Conservation (phyloP, 2,329 filamentous ascomycete genomes). For the Cladosporium phlei region DNA sequence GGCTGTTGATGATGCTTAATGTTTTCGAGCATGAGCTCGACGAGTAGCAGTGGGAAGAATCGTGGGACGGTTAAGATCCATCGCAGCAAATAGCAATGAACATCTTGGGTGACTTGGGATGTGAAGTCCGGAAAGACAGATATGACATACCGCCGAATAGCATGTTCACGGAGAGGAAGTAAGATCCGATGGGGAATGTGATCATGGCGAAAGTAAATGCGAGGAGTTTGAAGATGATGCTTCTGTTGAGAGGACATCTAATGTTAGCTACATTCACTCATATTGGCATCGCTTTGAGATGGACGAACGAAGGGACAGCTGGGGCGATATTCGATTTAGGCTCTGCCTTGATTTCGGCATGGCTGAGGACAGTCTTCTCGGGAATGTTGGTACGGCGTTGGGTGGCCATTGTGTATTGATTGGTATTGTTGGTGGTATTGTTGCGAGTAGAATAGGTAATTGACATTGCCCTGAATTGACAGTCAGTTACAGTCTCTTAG, state of each 20-base stretch:
- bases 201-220: slow-evolving; percentile 92
- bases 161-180: slow-evolving; percentile 73
- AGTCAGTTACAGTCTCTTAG: no score
- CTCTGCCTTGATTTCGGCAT: slow-evolving; percentile 30
- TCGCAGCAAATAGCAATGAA: no score
- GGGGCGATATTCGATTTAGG: slow-evolving; percentile 68
- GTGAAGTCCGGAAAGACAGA: no score
- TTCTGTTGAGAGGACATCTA: slow-evolving; percentile 49
- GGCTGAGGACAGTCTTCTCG: slow-evolving; percentile 60
- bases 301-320: slow-evolving; percentile 72
- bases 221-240: slow-evolving; percentile 85
- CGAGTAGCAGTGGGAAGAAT: no score
- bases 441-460: background rate
- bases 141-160: slow-evolving; percentile 66
- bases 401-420: slow-evolving; percentile 6
- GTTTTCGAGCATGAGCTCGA: no score
- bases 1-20: no score
- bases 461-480: no score
- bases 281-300: background rate
- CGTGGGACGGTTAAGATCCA: no score
- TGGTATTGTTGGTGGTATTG: background rate
- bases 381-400: slow-evolving; percentile 52
- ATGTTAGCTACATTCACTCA: background rate
- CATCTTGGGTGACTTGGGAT: no score
- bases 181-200: slow-evolving; percentile 76